A percentile compares a stretch with the other conserved stretches of the same genome.
Conservation (phyloP, 208 protist species). For the Leishmania mexicana region DNA sequence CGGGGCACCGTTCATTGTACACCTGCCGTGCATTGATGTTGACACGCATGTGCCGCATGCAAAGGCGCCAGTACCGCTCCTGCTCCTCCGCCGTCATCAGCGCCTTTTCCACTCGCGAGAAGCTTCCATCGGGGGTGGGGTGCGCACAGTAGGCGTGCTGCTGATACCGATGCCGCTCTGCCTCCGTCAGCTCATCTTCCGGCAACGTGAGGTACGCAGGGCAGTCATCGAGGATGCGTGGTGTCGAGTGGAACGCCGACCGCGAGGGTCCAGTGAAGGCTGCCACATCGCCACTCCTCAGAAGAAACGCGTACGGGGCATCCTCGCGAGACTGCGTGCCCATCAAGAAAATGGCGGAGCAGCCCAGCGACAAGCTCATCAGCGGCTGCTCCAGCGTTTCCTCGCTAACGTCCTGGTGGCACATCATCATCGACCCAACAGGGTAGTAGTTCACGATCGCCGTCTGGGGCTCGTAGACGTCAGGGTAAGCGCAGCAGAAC, state of each 20-base stretch:
- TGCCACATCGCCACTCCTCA: slow-evolving; percentile 81
- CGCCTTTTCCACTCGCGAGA: slow-evolving; percentile 34
- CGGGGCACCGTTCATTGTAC: slow-evolving; percentile 60
- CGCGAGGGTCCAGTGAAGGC: slow-evolving; percentile 74
- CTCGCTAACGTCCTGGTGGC: slow-evolving; percentile 90
- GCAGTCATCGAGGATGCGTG: slow-evolving; percentile 88
- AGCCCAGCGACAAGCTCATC: slow-evolving; percentile 78
- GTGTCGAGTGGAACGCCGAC: slow-evolving; percentile 70
- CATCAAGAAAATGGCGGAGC: slow-evolving; percentile 87
- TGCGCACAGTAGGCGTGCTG: slow-evolving; percentile 45
- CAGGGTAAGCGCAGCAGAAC: slow-evolving; percentile 26
- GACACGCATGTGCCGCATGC: slow-evolving; percentile 86
- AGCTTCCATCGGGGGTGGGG: slow-evolving; percentile 28
- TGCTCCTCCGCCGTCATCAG: slow-evolving; percentile 34
- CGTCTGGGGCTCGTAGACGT: slow-evolving; percentile 83
- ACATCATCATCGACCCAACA: slow-evolving; percentile 89
- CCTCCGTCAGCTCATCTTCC: slow-evolving; percentile 35
- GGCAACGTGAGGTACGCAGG: slow-evolving; percentile 60
- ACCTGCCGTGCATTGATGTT: slow-evolving; percentile 91
- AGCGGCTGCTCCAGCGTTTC: slow-evolving; percentile 73
- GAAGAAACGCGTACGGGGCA: slow-evolving; percentile 70
- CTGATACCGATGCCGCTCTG: slow-evolving; percentile 32
- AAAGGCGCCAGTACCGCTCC: slow-evolving; percentile 81
- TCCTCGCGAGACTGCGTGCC: slow-evolving; percentile 74
- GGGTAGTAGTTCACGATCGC: slow-evolving; percentile 92